These are phyloP conservation scores for Iberis pinnata DNA, from an alignment of 345 rosid species.

Conservation along the genomic window DNA sequence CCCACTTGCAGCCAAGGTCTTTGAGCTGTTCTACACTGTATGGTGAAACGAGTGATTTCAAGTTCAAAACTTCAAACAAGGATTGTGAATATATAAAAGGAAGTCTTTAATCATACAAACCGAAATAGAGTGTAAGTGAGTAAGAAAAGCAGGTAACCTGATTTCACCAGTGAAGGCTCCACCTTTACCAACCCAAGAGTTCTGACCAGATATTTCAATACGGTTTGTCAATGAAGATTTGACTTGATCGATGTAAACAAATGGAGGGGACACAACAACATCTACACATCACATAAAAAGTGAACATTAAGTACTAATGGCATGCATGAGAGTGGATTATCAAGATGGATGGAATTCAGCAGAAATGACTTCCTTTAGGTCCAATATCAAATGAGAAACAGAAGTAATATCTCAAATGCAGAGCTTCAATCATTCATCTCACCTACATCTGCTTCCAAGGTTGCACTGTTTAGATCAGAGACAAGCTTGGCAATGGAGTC, in stretches of 20 bases:
- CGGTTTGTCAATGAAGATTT: conserved; percentile 56
- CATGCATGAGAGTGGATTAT: not conserved
- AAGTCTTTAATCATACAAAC: not conserved
- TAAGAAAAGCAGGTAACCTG: conserved; percentile 44
- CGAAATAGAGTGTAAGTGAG: not conserved
- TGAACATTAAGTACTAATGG: conserved; percentile 3
- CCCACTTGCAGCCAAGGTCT: conserved; percentile 96
- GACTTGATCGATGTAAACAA: conserved; percentile 81
- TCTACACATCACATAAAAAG: conserved; percentile 37
- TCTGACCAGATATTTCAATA: conserved; percentile 81
- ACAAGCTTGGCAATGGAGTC: conserved; percentile 85
- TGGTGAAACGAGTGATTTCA: conserved; percentile 1
- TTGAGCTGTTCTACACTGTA: conserved; percentile 85
- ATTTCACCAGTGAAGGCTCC: conserved; percentile 99
- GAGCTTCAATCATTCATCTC: conserved; percentile 22
- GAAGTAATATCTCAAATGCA: not conserved
- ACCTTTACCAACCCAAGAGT: conserved; percentile 95
- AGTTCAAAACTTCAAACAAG: not conserved
- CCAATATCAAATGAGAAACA: no score
- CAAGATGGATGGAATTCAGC: no score
- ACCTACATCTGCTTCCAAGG: conserved; percentile 91
- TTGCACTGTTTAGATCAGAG: conserved; percentile 73
- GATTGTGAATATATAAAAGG: not conserved
- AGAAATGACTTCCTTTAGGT: no score
- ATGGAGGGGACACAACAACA: conserved; percentile 96